Percentiles rank a stretch among this genome's conserved stretches.
phyloP scores from a whole-genome alignment of 768 basidiomycete genomes.

The Xerocomellus chrysenteron region DNA sequence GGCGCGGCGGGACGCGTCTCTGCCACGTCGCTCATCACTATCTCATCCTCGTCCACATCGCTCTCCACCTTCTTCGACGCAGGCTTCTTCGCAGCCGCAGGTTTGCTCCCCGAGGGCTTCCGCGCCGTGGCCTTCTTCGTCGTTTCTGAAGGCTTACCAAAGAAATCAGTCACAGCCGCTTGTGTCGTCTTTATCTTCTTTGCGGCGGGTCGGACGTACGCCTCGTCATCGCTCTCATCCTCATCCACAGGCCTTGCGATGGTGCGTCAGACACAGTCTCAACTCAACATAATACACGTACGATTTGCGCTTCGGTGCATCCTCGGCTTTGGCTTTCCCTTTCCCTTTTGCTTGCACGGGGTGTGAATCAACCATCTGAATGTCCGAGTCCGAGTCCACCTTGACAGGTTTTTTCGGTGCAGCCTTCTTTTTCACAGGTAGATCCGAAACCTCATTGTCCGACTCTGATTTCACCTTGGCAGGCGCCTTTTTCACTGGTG shows the following conservation, averaged over 20 bases:
- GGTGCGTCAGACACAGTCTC: constrained; percentile 7
- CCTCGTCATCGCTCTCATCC: constrained; percentile 44
- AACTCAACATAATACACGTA: constrained; percentile 26
- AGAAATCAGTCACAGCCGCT: constrained; percentile 58
- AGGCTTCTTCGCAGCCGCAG: constrained; percentile 55
- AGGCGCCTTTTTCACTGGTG: constrained; percentile 31
- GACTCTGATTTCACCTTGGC: constrained; percentile 40
- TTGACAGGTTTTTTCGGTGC: constrained; percentile 23
- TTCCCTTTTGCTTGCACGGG: constrained; percentile 38
- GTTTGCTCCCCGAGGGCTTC: constrained; percentile 59
- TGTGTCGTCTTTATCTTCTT: constrained; percentile 53
- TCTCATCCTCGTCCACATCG: constrained; percentile 44
- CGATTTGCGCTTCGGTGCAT: constrained; percentile 67
- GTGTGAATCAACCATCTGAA: constrained; percentile 29
- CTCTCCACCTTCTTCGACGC: constrained; percentile 37
- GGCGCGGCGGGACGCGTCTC: constrained; percentile 43
- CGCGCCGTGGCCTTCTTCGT: constrained; percentile 42
- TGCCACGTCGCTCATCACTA: constrained; percentile 42
- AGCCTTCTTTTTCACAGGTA: constrained; percentile 22
- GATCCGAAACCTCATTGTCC: constrained; percentile 36
- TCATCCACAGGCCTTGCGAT: constrained; percentile 32
- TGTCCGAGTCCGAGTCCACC: constrained; percentile 41
- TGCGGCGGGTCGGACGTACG: constrained; percentile 42
- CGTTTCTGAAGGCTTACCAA: constrained; percentile 44
- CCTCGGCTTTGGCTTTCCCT: constrained; percentile 41